These are phyloP conservation scores for Dryadomyces sulphureus DNA, from an alignment of 2,329 filamentous ascomycete species.

Conservation along the genomic window DNA sequence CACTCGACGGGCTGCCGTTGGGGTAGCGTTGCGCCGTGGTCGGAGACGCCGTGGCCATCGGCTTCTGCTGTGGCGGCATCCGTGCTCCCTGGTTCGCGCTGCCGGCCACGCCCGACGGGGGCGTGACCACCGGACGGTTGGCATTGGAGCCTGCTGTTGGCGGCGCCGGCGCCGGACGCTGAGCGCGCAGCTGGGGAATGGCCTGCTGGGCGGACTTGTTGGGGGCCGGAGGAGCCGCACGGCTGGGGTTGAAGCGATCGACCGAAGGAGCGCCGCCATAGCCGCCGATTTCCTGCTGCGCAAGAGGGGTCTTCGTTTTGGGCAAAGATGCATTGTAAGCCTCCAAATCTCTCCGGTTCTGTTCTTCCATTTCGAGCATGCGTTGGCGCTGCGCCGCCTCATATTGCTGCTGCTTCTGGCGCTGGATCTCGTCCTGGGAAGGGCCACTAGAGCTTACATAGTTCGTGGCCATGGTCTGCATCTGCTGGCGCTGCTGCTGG, in stretches of 20 bases:
- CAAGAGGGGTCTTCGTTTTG: constrained; percentile 62
- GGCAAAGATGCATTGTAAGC: constrained; percentile 83
- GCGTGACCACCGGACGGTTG: constrained; percentile 29
- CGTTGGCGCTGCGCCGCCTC: constrained; percentile 41
- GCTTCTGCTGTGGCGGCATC: constrained; percentile 25
- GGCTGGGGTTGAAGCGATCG: constrained; percentile 70
- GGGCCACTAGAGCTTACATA: constrained; percentile 37
- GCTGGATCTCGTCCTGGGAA: constrained; percentile 36
- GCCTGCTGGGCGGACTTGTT: constrained; percentile 41
- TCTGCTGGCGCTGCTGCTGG: constrained; percentile 40
- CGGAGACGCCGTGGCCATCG: constrained; percentile 8
- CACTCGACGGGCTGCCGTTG: constrained; percentile 37
- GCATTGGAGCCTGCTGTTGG: constrained; percentile 27
- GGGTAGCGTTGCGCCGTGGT: constrained; percentile 41
- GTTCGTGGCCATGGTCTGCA: constrained; percentile 39
- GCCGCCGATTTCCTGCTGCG: constrained; percentile 79
- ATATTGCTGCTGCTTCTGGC: constrained; percentile 45
- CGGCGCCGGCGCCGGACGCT: constrained; percentile 62
- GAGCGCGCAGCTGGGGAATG: constrained; percentile 45
- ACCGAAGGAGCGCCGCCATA: constrained; percentile 31
- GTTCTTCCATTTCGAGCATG: constrained; percentile 45
- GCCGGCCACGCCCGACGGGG: constrained; percentile 35
- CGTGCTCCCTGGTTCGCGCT: constrained; percentile 24
- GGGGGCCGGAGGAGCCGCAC: constrained; percentile 72
- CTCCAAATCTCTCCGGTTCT: constrained; percentile 61